Conservation (phyloP, 495 filamentous ascomycete species). For the Trichoderma erinaceum region DNA sequence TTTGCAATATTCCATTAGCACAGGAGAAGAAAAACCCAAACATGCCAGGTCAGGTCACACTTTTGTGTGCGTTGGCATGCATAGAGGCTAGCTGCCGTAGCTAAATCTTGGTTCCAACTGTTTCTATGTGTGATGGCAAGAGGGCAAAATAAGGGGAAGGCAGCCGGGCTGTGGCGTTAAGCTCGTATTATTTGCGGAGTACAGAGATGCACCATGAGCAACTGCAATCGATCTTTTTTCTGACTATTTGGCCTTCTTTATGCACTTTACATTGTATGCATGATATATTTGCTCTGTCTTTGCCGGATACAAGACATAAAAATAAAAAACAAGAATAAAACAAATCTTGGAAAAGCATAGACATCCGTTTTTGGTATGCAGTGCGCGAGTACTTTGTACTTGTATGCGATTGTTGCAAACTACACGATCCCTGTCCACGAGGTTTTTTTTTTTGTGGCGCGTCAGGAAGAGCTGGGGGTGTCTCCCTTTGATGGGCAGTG, state of each 20-base stretch:
- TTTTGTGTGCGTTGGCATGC: neutral
- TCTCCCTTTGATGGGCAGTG: neutral
- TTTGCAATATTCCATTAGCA: too few species aligned
- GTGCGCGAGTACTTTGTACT: conserved; percentile 2
- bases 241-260: neutral
- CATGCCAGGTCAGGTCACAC: too few species aligned
- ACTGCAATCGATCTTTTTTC: neutral
- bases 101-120: neutral
- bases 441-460: conserved; percentile 5
- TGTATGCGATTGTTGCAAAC: neutral
- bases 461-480: neutral
- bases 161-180: conserved; percentile 2
- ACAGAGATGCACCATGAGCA: neutral
- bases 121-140: neutral
- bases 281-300: neutral
- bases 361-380: conserved; percentile 2
- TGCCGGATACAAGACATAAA: neutral
- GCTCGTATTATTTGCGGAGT: neutral
- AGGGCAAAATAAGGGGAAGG: neutral
- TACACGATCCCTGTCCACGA: neutral
- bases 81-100: neutral
- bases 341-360: neutral
- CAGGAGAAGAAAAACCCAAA: too few species aligned
- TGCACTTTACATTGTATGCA: neutral
- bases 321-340: neutral